phyloP scores from a whole-genome alignment of 371 early-diverging fungal species.

The Saksenaea oblongispora region DNA sequence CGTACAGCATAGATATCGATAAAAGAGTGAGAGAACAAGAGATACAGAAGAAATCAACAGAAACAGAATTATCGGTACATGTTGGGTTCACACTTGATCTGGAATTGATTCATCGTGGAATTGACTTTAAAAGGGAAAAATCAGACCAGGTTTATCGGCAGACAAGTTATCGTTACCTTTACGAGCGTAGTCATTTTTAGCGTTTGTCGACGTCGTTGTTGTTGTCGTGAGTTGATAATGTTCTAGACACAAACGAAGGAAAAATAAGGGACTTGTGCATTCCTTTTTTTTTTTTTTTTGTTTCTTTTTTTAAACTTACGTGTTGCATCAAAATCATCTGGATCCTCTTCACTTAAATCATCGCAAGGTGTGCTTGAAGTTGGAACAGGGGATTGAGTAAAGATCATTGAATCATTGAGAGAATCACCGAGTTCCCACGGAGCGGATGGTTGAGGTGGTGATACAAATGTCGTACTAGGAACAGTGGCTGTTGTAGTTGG shows the following conservation, averaged over 20 bases:
- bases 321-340: background rate
- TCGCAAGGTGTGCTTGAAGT: background rate
- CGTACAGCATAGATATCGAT: conserved; percentile 5
- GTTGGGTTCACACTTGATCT: background rate
- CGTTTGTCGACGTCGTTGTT: too few species aligned
- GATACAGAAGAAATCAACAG: too few species aligned
- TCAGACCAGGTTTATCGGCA: background rate
- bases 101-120: background rate
- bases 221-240: background rate
- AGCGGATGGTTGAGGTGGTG: background rate
- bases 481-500: background rate
- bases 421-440: background rate
- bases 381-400: background rate
- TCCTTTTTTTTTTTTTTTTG: background rate
- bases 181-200: background rate
- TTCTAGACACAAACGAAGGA: background rate
- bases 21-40: background rate
- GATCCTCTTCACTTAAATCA: background rate
- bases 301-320: background rate
- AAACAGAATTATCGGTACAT: background rate
- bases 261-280: background rate
- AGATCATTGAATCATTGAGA: background rate
- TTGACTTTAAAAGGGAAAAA: background rate
- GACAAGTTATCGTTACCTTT: background rate
- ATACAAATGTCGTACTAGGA: background rate